Conservation (phyloP, 768 basidiomycete species). For the Agrocybe praecox region DNA sequence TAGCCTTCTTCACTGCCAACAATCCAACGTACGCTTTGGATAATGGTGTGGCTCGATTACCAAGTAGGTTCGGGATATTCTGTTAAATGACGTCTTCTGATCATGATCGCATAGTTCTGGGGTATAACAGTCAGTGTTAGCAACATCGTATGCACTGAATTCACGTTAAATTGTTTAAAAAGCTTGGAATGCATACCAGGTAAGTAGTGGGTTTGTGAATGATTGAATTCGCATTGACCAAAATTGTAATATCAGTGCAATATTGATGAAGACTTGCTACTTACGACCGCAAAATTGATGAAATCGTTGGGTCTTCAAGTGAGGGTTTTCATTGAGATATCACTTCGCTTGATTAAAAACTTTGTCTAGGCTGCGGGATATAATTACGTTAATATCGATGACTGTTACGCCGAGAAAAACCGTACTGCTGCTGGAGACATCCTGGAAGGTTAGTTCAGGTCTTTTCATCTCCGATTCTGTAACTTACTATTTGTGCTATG, state of each 20-base stretch:
- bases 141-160: neutral
- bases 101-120: conserved; percentile 45
- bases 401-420: conserved; percentile 63
- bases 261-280: conserved; percentile 55
- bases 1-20: conserved; percentile 13
- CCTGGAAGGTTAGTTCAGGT: conserved; percentile 46
- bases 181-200: conserved; percentile 77
- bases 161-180: neutral
- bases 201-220: conserved; percentile 20
- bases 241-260: conserved; percentile 45
- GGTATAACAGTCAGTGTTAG: conserved; percentile 58
- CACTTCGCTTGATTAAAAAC: neutral
- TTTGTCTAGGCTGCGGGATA: conserved; percentile 55
- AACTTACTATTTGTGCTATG: too few relatives aligned
- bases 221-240: neutral
- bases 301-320: conserved; percentile 60
- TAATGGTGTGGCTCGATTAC: conserved; percentile 39
- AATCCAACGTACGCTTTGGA: conserved; percentile 24
- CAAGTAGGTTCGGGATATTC: conserved; percentile 26
- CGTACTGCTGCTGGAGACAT: conserved; percentile 53
- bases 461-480: too few relatives aligned
- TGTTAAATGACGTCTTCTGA: neutral
- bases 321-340: conserved; percentile 2
- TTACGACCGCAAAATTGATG: conserved; percentile 53
- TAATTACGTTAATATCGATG: conserved; percentile 62